Base-by-base conservation (phyloP, 768 basidiomycete genomes). In the Mycena olivaceomarginata region DNA sequence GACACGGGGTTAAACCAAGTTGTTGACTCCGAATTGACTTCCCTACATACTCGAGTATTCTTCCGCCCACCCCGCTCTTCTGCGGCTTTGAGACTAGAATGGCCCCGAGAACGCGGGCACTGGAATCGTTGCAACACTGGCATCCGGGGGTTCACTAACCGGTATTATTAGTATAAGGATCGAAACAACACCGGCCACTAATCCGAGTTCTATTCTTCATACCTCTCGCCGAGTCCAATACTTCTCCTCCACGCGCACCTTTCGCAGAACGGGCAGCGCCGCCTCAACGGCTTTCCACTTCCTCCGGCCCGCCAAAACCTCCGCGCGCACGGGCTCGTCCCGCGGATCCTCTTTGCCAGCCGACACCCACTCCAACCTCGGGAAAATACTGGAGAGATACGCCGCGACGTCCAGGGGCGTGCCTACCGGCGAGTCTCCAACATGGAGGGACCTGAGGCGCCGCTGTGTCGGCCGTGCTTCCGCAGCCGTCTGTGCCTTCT, bases 151-250 rank as follows among this genome's bases (percentile, higher is more conserved):
- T 51, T 51, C 48, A 51, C 48, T 51, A 56, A 56, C 53, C 37
- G 18, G 16, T 37, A 66, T 66, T 37, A 45, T 68, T 43, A 56
- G 51, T 68, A 66, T 66, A 56, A 56, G 67, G 67, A 56, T 53
- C 51, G 39, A 68, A 40, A 68, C 67, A 68, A 51, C 20, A 68
- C 51, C 51, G 67, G 67, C 51, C 51, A 68, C 67, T 68, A 68
- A 37, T 68, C 51, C 37, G 51, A 68, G 67, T 56, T 51, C 67
- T n/a, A n/a, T n/a, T 68, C 67, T 56, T 41, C 51, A 43, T 68
- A 56, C 67, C 67, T 68, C 67, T 68, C 68, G 68, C 56, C 56
- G 68, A 59, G 68, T 69, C 69, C 69, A 71, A 71, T 71, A 71
- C 46, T 15, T 25, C 65, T 73, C 64, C 31, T 67, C 72, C 20